Conservation (phyloP, 2,329 filamentous ascomycete genomes). For the Dactylonectria estremocensis region DNA sequence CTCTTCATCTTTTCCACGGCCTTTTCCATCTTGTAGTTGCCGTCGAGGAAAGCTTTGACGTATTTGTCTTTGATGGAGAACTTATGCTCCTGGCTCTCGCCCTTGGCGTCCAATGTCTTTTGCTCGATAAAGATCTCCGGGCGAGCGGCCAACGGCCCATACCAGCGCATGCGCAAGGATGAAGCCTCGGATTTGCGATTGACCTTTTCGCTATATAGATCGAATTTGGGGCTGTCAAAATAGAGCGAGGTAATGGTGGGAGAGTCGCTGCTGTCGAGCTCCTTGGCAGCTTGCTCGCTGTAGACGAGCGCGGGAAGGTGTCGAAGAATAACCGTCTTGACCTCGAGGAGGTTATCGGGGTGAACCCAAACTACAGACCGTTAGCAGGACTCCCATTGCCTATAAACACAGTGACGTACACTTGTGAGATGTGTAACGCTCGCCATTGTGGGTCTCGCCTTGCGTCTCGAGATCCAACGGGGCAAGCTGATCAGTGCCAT, state of each 20-base stretch:
- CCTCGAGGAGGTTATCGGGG: conserved; percentile 93
- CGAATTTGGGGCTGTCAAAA: conserved; percentile 90
- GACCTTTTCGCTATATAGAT: conserved; percentile 89
- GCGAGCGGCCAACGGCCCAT: conserved; percentile 83
- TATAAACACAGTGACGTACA: conserved; percentile 68
- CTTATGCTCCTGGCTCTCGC: conserved; percentile 83
- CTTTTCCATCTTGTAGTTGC: conserved; percentile 94
- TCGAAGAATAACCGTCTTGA: conserved; percentile 95
- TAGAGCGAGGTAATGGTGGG: conserved; percentile 96
- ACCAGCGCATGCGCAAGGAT: conserved; percentile 92
- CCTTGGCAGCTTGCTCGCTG: conserved; percentile 87
- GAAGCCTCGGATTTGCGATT: conserved; percentile 81
- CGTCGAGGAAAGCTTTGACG: conserved; percentile 87
- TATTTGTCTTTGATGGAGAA: conserved; percentile 96
- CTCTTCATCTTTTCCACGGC: conserved; percentile 88
- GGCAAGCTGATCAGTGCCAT: conserved; percentile 56
- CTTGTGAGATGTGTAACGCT: conserved; percentile 88
- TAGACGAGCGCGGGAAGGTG: conserved; percentile 93
- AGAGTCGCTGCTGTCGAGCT: conserved; percentile 85
- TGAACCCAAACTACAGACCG: conserved; percentile 86
- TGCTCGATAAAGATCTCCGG: conserved; percentile 91
- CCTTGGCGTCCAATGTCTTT: conserved; percentile 85
- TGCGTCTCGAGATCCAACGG: conserved; percentile 66
- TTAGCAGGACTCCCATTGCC: conserved; percentile 17
- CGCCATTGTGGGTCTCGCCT: conserved; percentile 73